Conservation (phyloP, 129 eudicot species). For the Centrapalus pauciflorus region DNA sequence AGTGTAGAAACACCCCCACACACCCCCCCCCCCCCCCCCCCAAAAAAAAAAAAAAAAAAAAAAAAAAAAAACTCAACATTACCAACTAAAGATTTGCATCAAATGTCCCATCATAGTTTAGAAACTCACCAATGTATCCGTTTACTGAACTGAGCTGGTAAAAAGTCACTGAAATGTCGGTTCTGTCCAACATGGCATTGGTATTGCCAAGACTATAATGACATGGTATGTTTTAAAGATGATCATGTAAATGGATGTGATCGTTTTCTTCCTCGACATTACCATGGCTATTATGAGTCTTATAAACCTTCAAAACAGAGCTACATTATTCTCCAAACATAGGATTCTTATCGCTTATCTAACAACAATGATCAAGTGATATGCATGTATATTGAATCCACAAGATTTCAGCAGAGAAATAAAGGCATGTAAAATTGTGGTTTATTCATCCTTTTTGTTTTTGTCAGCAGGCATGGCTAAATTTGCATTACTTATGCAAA, state of each 20-base stretch:
- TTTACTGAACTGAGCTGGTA: neutral
- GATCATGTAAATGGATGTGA: neutral
- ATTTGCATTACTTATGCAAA: neutral
- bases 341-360: neutral
- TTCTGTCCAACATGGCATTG: neutral
- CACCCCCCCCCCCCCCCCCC: no score
- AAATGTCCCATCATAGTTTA: neutral
- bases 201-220: neutral
- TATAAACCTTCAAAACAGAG: neutral
- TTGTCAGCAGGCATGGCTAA: neutral
- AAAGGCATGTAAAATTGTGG: neutral
- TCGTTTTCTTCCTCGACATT: neutral
- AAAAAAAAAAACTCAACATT: neutral
- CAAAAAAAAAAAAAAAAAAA: no score
- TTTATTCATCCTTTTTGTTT: neutral
- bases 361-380: neutral
- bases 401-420: neutral
- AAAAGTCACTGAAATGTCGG: neutral
- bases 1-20: neutral
- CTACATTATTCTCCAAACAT: neutral
- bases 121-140: neutral
- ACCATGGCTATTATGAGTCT: neutral
- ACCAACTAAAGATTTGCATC: neutral
- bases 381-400: constrained; percentile 9
- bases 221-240: neutral